Evolutionary conservation across 306 rosid genomes (phyloP).

Genomic region (Prinsepia uniflora): DNA sequence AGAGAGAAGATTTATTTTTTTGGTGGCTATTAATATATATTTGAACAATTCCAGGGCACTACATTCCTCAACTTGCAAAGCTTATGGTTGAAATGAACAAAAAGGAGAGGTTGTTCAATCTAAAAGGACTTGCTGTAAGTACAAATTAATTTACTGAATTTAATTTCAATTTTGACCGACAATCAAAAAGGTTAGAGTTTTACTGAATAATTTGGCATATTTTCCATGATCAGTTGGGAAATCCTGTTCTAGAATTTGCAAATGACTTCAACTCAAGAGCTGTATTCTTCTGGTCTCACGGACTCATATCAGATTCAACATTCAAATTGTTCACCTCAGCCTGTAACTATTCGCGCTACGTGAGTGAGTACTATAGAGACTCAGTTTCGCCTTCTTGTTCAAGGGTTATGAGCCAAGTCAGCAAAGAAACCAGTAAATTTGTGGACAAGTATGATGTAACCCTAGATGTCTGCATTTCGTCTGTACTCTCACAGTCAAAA

Average conservation of each 20-base stretch:
- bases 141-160: neutral
- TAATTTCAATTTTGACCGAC: neutral
- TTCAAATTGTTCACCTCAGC: slow-evolving; percentile 35
- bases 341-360: slow-evolving; percentile 44
- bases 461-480: slow-evolving; percentile 75
- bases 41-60: slow-evolving; percentile 50
- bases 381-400: slow-evolving; percentile 34
- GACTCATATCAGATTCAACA: slow-evolving; percentile 45
- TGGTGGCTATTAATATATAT: neutral
- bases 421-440: slow-evolving; percentile 66
- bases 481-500: slow-evolving; percentile 60
- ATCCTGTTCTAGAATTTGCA: slow-evolving; percentile 39
- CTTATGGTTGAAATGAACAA: slow-evolving; percentile 53
- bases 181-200: neutral
- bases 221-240: slow-evolving; percentile 29
- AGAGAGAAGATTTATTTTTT: neutral
- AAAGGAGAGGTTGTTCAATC: slow-evolving; percentile 47
- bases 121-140: slow-evolving; percentile 76
- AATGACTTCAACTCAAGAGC: slow-evolving; percentile 45
- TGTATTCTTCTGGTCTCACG: slow-evolving; percentile 49
- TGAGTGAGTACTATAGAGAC: slow-evolving; percentile 39
- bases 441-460: slow-evolving; percentile 76
- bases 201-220: too few relatives aligned
- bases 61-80: slow-evolving; percentile 75
- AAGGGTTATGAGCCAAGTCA: slow-evolving; percentile 63